Conservation (phyloP, 2,329 filamentous ascomycete species). For the Apiospora malaysiana region DNA sequence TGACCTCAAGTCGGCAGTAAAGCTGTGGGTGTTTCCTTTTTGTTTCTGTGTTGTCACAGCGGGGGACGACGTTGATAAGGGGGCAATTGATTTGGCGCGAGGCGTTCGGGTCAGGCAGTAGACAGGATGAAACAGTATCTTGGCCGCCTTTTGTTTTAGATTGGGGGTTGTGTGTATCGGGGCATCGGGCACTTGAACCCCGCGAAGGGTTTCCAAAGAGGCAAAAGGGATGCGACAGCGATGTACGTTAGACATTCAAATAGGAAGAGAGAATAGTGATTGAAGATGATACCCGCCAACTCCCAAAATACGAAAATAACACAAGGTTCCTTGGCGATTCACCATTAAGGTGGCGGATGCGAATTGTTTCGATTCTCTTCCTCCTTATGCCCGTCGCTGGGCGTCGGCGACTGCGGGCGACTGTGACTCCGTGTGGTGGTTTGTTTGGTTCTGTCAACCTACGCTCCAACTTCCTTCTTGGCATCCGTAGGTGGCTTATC, state of each 20-base stretch:
- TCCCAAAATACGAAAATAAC: not conserved
- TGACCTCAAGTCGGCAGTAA: not conserved
- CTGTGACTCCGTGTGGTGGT: not conserved
- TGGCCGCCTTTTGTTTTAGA: not conserved
- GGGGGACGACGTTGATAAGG: not conserved
- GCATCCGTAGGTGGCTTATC: slow-evolving; percentile 9
- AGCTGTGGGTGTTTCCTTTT: not conserved
- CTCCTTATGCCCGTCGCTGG: not conserved
- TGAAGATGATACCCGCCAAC: not conserved
- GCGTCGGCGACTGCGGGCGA: not conserved
- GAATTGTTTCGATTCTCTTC: not conserved
- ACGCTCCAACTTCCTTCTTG: not conserved
- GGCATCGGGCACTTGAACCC: not conserved
- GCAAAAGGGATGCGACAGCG: not conserved
- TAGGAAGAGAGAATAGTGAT: not conserved
- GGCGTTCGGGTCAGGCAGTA: not conserved
- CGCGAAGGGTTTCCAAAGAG: not conserved
- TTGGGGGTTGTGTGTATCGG: not conserved
- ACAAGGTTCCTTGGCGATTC: slow-evolving; percentile 16
- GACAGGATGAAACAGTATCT: slow-evolving; percentile 3
- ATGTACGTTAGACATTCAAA: not conserved
- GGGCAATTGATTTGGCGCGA: not conserved
- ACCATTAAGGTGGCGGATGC: not conserved
- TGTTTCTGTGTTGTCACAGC: not conserved
- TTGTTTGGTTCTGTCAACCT: not conserved